Percentiles rank a stretch among this genome's conserved stretches.
phyloP scores from a whole-genome alignment of 805 yeast genomes.

The Tetrapisispora nanseiensis region DNA sequence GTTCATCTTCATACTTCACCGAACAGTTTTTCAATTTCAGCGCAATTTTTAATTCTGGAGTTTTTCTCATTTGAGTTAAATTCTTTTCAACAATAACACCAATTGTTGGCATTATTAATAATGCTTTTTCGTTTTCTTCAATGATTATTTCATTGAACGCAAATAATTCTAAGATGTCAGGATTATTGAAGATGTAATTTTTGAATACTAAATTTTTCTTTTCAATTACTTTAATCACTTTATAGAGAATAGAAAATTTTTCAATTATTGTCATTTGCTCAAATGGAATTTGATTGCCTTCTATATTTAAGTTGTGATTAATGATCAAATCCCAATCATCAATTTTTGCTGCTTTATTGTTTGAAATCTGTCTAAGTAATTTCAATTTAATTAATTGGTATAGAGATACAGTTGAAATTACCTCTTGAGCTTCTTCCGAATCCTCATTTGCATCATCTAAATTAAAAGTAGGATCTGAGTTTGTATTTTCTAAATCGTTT shows the following conservation, averaged over 20 bases:
- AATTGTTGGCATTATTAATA: constrained; percentile 19
- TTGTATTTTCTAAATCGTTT: constrained; percentile 2
- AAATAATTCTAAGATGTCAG: constrained; percentile 9
- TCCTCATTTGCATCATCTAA: constrained; percentile 5
- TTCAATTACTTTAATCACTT: constrained; percentile 24
- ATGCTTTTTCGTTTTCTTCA: constrained; percentile 8
- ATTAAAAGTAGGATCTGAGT: constrained; percentile 3
- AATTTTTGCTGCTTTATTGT: constrained; percentile 17
- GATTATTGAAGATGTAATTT: constrained; percentile 22
- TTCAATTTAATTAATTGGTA: constrained; percentile 13
- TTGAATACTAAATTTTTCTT: constrained; percentile 21
- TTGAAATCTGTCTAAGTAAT: constrained; percentile 17
- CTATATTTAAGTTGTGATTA: constrained; percentile 12
- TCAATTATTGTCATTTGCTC: constrained; percentile 9
- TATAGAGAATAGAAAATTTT: constrained; percentile 22
- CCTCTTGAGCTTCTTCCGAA: not conserved
- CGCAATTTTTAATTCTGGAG: constrained; percentile 13
- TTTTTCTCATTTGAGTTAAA: constrained; percentile 4
- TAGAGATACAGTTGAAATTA: constrained; percentile 3
- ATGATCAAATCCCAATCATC: constrained; percentile 22
- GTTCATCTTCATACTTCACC: constrained; percentile 14
- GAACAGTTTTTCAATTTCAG: constrained; percentile 25
- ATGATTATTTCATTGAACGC: constrained; percentile 16
- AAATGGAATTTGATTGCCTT: constrained; percentile 6
- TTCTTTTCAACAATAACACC: constrained; percentile 18